Conservation (phyloP, 371 early-diverging fungal genomes). For the Blyttiomyces sp. region DNA sequence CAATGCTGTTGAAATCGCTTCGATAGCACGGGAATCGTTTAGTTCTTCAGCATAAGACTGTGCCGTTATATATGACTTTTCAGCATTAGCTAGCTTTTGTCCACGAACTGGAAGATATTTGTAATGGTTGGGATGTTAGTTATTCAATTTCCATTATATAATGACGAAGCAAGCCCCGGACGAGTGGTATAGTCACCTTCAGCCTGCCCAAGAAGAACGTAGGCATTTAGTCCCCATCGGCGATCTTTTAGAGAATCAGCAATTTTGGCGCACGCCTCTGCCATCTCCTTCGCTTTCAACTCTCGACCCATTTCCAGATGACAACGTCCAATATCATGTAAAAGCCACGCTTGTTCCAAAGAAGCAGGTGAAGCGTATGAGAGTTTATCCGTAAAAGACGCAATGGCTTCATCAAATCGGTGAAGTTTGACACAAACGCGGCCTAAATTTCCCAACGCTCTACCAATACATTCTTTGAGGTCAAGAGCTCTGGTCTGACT, state of each 20-base stretch:
- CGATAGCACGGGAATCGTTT: slow-evolving; percentile 8
- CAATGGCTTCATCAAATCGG: slow-evolving; percentile 23
- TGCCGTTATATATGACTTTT: slow-evolving; percentile 11
- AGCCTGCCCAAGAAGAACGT: slow-evolving; percentile 28
- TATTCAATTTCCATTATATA: too few species aligned
- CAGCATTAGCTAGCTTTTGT: neutral
- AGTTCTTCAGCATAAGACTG: slow-evolving; percentile 12
- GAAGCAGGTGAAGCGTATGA: neutral
- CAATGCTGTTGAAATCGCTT: slow-evolving; percentile 18
- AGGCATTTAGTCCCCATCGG: slow-evolving; percentile 25
- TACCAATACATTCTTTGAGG: slow-evolving; percentile 1
- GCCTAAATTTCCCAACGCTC: slow-evolving; percentile 27
- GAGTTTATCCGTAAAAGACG: slow-evolving; percentile 21
- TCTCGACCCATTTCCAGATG: slow-evolving; percentile 22
- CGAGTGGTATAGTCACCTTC: slow-evolving; percentile 24
- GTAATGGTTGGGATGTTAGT: neutral
- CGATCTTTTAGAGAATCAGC: slow-evolving; percentile 16
- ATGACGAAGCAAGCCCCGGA: too few species aligned
- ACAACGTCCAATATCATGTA: slow-evolving; percentile 33
- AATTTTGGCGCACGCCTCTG: slow-evolving; percentile 1
- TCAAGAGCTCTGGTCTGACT: neutral
- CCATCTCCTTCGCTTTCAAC: slow-evolving; percentile 11
- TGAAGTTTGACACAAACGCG: slow-evolving; percentile 21
- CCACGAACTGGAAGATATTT: neutral
- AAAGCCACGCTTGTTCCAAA: slow-evolving; percentile 28